Conservation (phyloP, 2,329 filamentous ascomycete species). For the Penicillium psychrosexuale region DNA sequence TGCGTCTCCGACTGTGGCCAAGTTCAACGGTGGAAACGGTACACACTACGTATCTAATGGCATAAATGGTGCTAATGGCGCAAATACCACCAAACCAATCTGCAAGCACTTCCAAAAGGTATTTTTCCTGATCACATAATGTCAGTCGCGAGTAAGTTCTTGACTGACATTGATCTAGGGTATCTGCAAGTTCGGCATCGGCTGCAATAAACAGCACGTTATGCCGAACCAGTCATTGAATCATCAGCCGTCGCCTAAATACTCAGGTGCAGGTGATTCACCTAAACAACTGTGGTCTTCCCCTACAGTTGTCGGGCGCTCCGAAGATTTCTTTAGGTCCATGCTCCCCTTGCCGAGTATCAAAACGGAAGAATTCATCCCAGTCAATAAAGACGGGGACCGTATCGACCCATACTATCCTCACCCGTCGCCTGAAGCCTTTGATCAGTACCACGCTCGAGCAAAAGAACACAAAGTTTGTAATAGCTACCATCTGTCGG, state of each 20-base stretch:
- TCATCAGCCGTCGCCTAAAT: slow-evolving; percentile 21
- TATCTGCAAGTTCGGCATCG: slow-evolving; percentile 32
- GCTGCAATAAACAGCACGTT: slow-evolving; percentile 33
- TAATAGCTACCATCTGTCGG: slow-evolving; percentile 49
- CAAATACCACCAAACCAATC: slow-evolving; percentile 18
- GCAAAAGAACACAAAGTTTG: slow-evolving; percentile 46
- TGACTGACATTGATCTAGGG: slow-evolving; percentile 23
- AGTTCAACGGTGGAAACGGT: slow-evolving; percentile 10
- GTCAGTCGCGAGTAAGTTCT: too few relatives aligned
- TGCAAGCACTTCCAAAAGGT: slow-evolving; percentile 38
- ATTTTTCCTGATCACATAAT: background rate
- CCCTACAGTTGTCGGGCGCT: slow-evolving; percentile 15
- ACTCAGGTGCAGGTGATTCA: slow-evolving; percentile 14
- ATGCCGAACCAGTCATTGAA: slow-evolving; percentile 22
- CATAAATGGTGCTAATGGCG: slow-evolving; percentile 1
- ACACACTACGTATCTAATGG: slow-evolving; percentile 3
- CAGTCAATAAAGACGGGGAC: slow-evolving; percentile 48
- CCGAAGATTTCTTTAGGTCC: slow-evolving; percentile 20
- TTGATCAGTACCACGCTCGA: slow-evolving; percentile 40
- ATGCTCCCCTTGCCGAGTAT: slow-evolving; percentile 18
- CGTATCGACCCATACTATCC: slow-evolving; percentile 48
- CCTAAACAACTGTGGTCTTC: slow-evolving; percentile 15
- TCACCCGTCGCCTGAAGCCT: slow-evolving; percentile 37
- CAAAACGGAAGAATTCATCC: slow-evolving; percentile 34
- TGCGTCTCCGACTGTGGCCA: background rate